A percentile compares a stretch with the other conserved stretches of the same genome.
These are phyloP conservation scores for Aureobasidium sp. DNA, from an alignment of 2,329 filamentous ascomycete genomes.

Conservation along the genomic window DNA sequence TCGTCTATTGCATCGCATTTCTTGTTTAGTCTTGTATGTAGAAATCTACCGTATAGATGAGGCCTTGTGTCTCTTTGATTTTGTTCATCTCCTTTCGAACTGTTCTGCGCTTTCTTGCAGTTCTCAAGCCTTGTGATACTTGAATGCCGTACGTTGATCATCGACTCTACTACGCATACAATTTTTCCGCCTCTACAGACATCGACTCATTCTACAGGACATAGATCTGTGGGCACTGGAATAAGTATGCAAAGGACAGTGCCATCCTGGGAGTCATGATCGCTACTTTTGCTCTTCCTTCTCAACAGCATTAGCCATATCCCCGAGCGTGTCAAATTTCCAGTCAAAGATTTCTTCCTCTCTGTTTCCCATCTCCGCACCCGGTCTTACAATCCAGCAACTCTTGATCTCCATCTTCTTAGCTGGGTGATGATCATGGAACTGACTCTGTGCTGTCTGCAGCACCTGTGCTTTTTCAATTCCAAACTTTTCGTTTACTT, in stretches of 20 bases:
- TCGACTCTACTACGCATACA: not conserved
- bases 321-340: conserved; percentile 49
- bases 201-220: not conserved
- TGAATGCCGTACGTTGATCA: not conserved
- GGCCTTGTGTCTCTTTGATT: not conserved
- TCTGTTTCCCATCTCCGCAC: conserved; percentile 37
- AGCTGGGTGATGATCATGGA: conserved; percentile 59
- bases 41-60: conserved; percentile 9
- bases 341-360: conserved; percentile 41
- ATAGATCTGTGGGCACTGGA: not conserved
- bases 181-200: not conserved
- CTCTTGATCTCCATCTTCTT: conserved; percentile 51
- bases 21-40: conserved; percentile 5
- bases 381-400: conserved; percentile 54
- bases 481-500: conserved; percentile 46
- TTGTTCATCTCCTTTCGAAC: not conserved
- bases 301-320: conserved; percentile 52
- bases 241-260: too few species aligned
- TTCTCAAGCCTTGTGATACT: not conserved
- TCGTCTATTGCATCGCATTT: not conserved
- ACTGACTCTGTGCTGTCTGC: conserved; percentile 60
- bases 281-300: conserved; percentile 13
- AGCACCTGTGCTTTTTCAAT: conserved; percentile 49
- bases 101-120: not conserved
- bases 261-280: too few species aligned